Base-by-base conservation (phyloP, 768 basidiomycete genomes). In the Coprinopsis cinerea region DNA sequence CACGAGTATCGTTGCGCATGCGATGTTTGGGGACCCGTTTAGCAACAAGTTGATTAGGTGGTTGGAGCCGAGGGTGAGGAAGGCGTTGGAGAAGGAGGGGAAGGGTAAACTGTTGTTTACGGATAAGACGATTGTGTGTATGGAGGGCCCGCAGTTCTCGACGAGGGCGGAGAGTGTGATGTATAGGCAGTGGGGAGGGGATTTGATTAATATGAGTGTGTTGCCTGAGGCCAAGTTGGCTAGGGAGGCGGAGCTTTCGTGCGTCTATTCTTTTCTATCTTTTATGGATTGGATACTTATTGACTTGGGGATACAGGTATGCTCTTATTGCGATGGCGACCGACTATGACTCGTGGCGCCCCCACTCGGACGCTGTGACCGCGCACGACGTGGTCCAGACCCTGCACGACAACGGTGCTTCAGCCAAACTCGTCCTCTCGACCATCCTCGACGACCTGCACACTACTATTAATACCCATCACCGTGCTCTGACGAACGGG, bases 101-200 rank as follows among this genome's bases (percentile, higher is more conserved):
- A 65, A 73, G 9, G 77, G 74, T 1, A 81, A 85, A 30, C 70
- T 79, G 67, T 66, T 98, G 48, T 90, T 92, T 66, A 82, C 78
- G 45, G 85, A 81, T 24, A 92, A 85, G 74, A 86, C 83, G 17
- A 80, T 97, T 50, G 85, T 98, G 42, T 93, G 91, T 62, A 98
- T 98, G 92, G 93, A 98, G 63, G 94, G 94, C 43, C 89, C 89
- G 26, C 92, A 93, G 67, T 99, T 99, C 74, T 95, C 92, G 48
- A 99, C 95, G n/a, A 73, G 95, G 30, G 95, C 95, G 15, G 95
- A 99, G 77, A 93, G 90, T 60, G 59, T 78, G 59, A 92, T 96
- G 93, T 96, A 97, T 66, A 77, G 92, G 18, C 75, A 77, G 41
- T 94, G 90, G 88, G 95, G 95, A 7, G 90, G 82, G 4, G 91